phyloP scores from a whole-genome alignment of 371 early-diverging fungal species.

The Mortierella sp. region DNA sequence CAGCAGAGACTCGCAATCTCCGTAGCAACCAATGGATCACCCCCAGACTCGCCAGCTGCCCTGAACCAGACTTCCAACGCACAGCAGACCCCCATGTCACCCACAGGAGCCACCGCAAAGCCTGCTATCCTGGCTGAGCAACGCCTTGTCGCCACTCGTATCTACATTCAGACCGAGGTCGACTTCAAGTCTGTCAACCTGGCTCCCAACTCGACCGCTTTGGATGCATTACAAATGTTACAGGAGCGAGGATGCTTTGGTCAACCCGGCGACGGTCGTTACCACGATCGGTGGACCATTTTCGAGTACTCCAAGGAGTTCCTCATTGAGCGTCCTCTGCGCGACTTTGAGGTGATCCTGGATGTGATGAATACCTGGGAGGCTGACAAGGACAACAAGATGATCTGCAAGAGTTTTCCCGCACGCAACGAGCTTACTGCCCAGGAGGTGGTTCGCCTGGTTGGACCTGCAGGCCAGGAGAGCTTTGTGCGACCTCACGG shows the following conservation, averaged over 20 bases:
- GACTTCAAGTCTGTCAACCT: conserved; percentile 82
- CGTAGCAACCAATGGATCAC: conserved; percentile 3
- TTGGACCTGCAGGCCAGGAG: conserved; percentile 50
- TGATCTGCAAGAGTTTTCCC: conserved; percentile 54
- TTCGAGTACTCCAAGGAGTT: conserved; percentile 91
- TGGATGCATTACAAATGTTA: conserved; percentile 78
- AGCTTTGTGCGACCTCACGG: conserved; percentile 69
- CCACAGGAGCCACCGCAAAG: conserved; percentile 8
- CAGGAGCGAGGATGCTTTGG: conserved; percentile 70
- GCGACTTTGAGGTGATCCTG: conserved; percentile 91
- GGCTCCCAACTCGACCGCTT: conserved; percentile 79
- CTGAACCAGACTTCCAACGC: conserved; percentile 20
- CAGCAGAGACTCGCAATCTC: conserved; percentile 22
- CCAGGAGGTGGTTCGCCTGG: conserved; percentile 41
- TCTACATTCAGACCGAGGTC: conserved; percentile 85
- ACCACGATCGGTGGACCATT: conserved; percentile 83
- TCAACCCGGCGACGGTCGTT: conserved; percentile 51
- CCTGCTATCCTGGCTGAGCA: conserved; percentile 35
- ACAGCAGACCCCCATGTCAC: conserved; percentile 21
- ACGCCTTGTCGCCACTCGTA: conserved; percentile 80
- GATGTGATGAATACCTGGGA: conserved; percentile 88
- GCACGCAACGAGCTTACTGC: conserved; percentile 47
- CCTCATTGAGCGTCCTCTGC: conserved; percentile 84
- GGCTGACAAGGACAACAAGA: conserved; percentile 58
- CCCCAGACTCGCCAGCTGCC: conserved; percentile 31